Percentiles rank a stretch among this genome's conserved stretches.
These are phyloP conservation scores for Salix udensis DNA, from an alignment of 345 rosid genomes.

Conservation along the genomic window DNA sequence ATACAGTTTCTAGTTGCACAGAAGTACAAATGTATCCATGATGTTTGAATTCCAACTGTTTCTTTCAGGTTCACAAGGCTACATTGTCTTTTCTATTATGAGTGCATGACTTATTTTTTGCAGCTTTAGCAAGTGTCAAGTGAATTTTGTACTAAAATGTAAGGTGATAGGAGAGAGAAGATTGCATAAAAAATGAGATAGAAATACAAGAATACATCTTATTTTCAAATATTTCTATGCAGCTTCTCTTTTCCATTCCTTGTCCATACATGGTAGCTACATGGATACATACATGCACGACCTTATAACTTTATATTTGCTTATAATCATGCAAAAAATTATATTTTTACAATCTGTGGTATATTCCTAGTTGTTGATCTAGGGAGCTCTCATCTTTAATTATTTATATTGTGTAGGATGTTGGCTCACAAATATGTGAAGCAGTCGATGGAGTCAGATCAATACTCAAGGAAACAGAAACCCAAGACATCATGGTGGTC, in stretches of 20 bases:
- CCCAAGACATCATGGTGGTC: conserved; percentile 93
- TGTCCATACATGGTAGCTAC: neutral
- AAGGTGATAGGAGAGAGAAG: neutral
- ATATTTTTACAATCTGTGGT: neutral
- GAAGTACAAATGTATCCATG: neutral
- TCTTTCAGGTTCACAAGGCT: too few relatives aligned
- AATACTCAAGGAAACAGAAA: conserved; percentile 51
- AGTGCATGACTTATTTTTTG: neutral
- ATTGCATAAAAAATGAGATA: neutral
- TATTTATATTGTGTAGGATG: conserved; percentile 52
- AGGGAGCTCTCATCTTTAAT: neutral
- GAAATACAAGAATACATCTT: neutral
- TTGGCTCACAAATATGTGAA: conserved; percentile 93
- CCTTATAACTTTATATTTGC: neutral
- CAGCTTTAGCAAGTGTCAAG: neutral
- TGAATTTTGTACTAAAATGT: neutral
- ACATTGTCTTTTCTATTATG: neutral
- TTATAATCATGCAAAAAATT: neutral
- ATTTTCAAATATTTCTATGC: neutral
- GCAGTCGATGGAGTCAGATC: conserved; percentile 56
- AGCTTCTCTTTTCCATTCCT: neutral
- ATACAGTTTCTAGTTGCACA: neutral
- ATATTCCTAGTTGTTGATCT: neutral
- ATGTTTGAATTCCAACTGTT: neutral
- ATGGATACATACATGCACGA: neutral